Percentiles rank a stretch among this genome's conserved stretches.
Conservation (phyloP, 2,329 filamentous ascomycete species). For the Scedosporium minutisporum region DNA sequence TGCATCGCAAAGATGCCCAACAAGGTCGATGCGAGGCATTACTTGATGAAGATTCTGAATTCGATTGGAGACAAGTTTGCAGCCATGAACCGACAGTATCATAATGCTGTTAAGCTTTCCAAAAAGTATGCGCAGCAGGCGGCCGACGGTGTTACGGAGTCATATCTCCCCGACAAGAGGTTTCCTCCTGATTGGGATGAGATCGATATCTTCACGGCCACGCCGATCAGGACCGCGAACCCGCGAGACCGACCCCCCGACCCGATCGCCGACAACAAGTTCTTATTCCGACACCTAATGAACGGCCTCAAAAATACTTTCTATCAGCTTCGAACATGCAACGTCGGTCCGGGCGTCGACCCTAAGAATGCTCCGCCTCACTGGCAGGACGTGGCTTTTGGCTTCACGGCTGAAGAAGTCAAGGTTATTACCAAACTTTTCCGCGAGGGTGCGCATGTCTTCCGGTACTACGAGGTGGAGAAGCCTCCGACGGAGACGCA, state of each 20-base stretch:
- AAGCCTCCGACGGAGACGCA: slow-evolving; percentile 37
- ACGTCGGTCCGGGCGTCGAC: slow-evolving; percentile 63
- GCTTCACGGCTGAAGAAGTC: slow-evolving; percentile 95
- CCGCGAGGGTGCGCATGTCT: slow-evolving; percentile 90
- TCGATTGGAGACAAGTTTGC: slow-evolving; percentile 98
- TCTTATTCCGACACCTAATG: slow-evolving; percentile 92
- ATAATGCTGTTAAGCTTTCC: slow-evolving; percentile 89
- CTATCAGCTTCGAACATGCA: slow-evolving; percentile 86
- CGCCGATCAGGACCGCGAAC: slow-evolving; percentile 84
- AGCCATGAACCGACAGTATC: slow-evolving; percentile 92
- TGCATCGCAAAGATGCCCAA: slow-evolving; percentile 90
- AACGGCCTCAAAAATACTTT: slow-evolving; percentile 95
- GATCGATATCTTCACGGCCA: slow-evolving; percentile 92
- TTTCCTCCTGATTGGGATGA: slow-evolving; percentile 89
- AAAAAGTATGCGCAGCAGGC: slow-evolving; percentile 65
- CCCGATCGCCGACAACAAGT: slow-evolving; percentile 93
- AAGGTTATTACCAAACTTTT: slow-evolving; percentile 95
- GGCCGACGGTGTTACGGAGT: slow-evolving; percentile 53
- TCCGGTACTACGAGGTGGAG: slow-evolving; percentile 92
- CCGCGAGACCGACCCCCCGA: slow-evolving; percentile 81
- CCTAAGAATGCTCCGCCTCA: slow-evolving; percentile 70
- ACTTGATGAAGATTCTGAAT: slow-evolving; percentile 93
- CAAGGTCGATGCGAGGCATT: slow-evolving; percentile 89
- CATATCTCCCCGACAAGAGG: slow-evolving; percentile 75
- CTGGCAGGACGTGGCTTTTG: slow-evolving; percentile 92